Percentiles rank a stretch among this genome's conserved stretches.
These are phyloP conservation scores for Alternaria rosae DNA, from an alignment of 2,329 filamentous ascomycete species.

Conservation along the genomic window DNA sequence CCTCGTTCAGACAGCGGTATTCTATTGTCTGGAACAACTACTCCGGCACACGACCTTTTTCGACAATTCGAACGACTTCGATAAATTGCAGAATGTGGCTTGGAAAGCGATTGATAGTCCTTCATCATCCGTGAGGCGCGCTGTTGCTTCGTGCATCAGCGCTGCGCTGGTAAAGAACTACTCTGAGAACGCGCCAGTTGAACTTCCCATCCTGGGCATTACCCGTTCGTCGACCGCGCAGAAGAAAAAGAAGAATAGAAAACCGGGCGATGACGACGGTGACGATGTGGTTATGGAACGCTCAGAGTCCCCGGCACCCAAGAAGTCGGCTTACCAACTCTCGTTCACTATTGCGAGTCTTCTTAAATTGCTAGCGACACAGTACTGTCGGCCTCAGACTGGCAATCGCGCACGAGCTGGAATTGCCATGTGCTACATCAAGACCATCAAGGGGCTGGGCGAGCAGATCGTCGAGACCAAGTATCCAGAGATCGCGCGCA, in stretches of 20 bases:
- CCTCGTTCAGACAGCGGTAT: constrained; percentile 80
- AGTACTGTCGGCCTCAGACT: constrained; percentile 80
- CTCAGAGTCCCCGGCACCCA: constrained; percentile 77
- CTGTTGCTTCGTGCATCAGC: constrained; percentile 84
- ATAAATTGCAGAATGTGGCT: constrained; percentile 80
- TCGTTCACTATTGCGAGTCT: constrained; percentile 79
- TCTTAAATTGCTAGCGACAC: constrained; percentile 76
- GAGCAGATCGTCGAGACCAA: constrained; percentile 83
- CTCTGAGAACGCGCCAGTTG: constrained; percentile 61
- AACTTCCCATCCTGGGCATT: constrained; percentile 48
- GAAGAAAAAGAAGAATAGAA: constrained; percentile 71
- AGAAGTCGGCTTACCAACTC: constrained; percentile 74
- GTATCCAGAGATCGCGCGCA: constrained; percentile 81
- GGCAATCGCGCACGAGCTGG: constrained; percentile 82
- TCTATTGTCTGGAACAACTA: constrained; percentile 78
- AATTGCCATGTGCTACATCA: constrained; percentile 86
- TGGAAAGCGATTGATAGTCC: constrained; percentile 88
- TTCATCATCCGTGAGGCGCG: constrained; percentile 78
- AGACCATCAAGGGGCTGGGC: constrained; percentile 78
- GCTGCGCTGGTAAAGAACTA: constrained; percentile 84
- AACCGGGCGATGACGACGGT: constrained; percentile 68
- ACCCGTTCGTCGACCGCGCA: constrained; percentile 69
- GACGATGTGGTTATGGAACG: constrained; percentile 74
- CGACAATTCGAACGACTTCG: constrained; percentile 87
- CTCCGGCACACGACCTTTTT: constrained; percentile 79